phyloP scores from a whole-genome alignment of 306 rosid species.

The Glycine soja region DNA sequence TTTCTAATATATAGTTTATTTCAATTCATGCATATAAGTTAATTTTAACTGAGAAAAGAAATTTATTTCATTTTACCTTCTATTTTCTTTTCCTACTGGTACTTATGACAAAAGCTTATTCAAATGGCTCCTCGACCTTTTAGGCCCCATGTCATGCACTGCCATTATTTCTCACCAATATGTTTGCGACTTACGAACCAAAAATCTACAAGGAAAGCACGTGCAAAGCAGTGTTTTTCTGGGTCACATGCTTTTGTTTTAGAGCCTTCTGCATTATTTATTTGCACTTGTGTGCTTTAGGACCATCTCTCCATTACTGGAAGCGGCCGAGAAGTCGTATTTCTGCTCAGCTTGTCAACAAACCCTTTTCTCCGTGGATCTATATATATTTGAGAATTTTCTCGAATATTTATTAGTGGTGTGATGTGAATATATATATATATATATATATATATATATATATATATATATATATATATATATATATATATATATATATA shows the following conservation, averaged over 20 bases:
- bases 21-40: no score
- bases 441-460: no score
- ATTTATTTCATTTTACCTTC: no score
- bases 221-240: background rate
- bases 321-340: background rate
- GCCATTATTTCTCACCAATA: background rate
- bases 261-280: background rate
- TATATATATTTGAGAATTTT: no score
- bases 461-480: no score
- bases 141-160: constrained; percentile 3
- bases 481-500: no score
- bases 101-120: no score
- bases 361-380: background rate
- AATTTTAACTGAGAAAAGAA: no score
- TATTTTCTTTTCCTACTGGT: no score
- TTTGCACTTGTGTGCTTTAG: background rate
- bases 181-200: constrained; percentile 1
- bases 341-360: background rate
- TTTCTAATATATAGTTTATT: no score
- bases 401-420: no score
- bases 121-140: background rate
- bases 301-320: constrained; percentile 23
- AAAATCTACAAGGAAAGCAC: background rate
- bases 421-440: no score
- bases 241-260: background rate